phyloP scores from a whole-genome alignment of 148 eudicot genomes.

The Fagopyrum tataricum region DNA sequence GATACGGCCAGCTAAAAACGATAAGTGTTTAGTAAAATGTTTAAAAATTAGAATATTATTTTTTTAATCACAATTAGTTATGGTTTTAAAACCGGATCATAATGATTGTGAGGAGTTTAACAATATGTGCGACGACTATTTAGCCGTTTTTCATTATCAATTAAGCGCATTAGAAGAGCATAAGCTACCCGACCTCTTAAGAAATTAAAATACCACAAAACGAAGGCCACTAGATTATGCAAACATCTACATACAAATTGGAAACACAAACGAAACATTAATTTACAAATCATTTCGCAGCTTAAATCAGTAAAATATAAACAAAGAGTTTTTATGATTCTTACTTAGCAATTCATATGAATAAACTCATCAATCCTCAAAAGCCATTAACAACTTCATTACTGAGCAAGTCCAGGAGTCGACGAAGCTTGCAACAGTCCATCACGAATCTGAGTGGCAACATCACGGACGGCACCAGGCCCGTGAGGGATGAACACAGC shows the following conservation, averaged over 20 bases:
- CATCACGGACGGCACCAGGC: slow-evolving; percentile 36
- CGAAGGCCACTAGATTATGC: neutral
- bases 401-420: neutral
- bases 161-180: too few relatives aligned
- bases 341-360: neutral
- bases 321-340: neutral
- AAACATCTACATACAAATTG: neutral
- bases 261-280: neutral
- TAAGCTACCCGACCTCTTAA: too few relatives aligned
- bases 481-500: slow-evolving; percentile 43
- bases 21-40: too few relatives aligned
- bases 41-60: too few relatives aligned
- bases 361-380: neutral
- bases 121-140: too few relatives aligned
- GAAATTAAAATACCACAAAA: neutral
- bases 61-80: too few relatives aligned
- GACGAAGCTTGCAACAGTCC: slow-evolving; percentile 32
- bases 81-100: too few relatives aligned
- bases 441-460: slow-evolving; percentile 34
- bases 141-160: too few relatives aligned
- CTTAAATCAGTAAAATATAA: neutral
- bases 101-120: too few relatives aligned
- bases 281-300: neutral
- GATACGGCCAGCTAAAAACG: too few relatives aligned
- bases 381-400: neutral